Evolutionary conservation across 176 grass and related monocot genomes (phyloP).

Genomic region (Alloteropsis semialata): DNA sequence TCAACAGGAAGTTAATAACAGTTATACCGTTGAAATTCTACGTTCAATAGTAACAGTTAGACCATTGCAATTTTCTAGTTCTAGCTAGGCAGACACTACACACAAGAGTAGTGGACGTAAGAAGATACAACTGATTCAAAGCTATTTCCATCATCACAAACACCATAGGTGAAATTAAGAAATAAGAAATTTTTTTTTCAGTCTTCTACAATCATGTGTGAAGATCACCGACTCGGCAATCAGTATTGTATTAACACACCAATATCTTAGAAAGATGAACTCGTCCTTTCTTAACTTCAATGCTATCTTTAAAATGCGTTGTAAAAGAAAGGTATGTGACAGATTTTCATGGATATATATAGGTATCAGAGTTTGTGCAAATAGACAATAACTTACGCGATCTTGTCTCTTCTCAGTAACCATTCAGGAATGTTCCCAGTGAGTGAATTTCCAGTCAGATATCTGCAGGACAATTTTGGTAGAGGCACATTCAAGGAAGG

Average conservation of each 20-base stretch:
- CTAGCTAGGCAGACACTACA: neutral
- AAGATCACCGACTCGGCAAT: neutral
- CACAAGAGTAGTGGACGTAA: neutral
- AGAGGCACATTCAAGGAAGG: slow-evolving; percentile 4
- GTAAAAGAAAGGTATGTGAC: neutral
- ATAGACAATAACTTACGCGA: slow-evolving; percentile 53
- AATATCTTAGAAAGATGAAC: neutral
- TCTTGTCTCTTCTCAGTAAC: slow-evolving; percentile 66
- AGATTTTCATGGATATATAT: neutral
- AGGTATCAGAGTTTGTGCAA: neutral
- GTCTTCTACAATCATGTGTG: neutral
- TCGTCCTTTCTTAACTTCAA: neutral
- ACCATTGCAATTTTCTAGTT: too few relatives aligned
- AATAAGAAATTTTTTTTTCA: neutral
- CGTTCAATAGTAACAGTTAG: slow-evolving; percentile 6
- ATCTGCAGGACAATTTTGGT: slow-evolving; percentile 48
- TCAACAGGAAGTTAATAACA: slow-evolving; percentile 12
- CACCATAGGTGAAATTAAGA: neutral
- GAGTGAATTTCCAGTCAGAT: slow-evolving; percentile 81
- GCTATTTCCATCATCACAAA: neutral
- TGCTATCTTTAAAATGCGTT: neutral
- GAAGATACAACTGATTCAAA: neutral
- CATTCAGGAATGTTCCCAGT: slow-evolving; percentile 70
- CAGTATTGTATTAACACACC: neutral
- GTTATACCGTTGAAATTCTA: neutral